Evolutionary conservation across 2,329 filamentous ascomycete species (phyloP).

Genomic region (Metarhizium humberi): DNA sequence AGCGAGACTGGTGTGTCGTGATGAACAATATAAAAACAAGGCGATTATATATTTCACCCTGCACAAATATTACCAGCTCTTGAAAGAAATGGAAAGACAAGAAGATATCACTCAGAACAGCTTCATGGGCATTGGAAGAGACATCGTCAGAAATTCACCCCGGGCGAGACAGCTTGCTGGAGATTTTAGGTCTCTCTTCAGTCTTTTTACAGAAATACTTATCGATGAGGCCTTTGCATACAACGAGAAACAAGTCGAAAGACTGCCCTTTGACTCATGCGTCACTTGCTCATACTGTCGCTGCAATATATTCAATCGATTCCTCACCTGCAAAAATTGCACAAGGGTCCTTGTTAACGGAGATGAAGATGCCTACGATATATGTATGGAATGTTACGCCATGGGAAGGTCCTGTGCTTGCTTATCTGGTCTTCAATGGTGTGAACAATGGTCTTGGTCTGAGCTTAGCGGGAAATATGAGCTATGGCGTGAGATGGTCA

Average conservation of each 20-base stretch:
- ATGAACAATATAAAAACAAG: conserved; percentile 99
- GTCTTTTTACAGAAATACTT: conserved; percentile 68
- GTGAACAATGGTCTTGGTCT: conserved; percentile 85
- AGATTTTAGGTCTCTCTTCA: conserved; percentile 76
- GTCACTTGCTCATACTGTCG: conserved; percentile 94
- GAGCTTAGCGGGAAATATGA: conserved; percentile 73
- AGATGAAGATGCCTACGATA: conserved; percentile 79
- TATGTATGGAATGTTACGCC: conserved; percentile 98
- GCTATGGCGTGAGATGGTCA: conserved; percentile 69
- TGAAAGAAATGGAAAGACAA: conserved; percentile 43
- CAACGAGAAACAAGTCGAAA: conserved; percentile 64
- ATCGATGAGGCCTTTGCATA: conserved; percentile 78
- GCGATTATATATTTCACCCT: conserved; percentile 87
- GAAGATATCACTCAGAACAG: conserved; percentile 35
- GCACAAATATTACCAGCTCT: conserved; percentile 62
- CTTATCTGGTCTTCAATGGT: conserved; percentile 78
- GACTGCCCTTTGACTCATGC: conserved; percentile 75
- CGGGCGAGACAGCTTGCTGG: conserved; percentile 60
- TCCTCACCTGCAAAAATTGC: conserved; percentile 85
- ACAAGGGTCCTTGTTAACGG: conserved; percentile 56
- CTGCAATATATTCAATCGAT: conserved; percentile 94
- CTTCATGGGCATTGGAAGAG: conserved; percentile 37
- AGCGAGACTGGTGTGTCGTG: conserved; percentile 82
- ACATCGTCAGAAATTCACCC: conserved; percentile 31
- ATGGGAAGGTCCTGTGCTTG: conserved; percentile 93